A percentile compares a stretch with the other conserved stretches of the same genome.
These are phyloP conservation scores for Helichrysum umbraculigerum DNA, from an alignment of 129 eudicot species.

Conservation along the genomic window DNA sequence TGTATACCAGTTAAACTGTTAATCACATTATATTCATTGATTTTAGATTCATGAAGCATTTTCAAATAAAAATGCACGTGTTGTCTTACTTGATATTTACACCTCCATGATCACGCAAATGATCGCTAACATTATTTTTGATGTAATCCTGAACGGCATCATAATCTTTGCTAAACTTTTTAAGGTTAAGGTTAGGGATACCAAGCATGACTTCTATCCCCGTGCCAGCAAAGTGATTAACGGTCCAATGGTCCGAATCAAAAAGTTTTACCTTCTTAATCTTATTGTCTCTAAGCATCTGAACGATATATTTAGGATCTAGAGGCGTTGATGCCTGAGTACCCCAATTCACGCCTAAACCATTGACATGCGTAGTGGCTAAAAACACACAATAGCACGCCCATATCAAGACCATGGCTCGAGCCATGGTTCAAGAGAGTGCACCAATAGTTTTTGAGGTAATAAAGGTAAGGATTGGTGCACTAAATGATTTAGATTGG, in stretches of 20 bases:
- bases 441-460: constrained; percentile 10
- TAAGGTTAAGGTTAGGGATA: constrained; percentile 43
- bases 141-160: constrained; percentile 43
- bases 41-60: no score
- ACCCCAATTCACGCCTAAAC: constrained; percentile 57
- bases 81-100: constrained; percentile 46
- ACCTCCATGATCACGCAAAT: constrained; percentile 29
- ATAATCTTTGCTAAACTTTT: constrained; percentile 19
- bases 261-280: constrained; percentile 58
- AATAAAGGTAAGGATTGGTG: constrained; percentile 13
- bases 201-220: constrained; percentile 53
- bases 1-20: no score
- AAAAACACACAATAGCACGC: constrained; percentile 25
- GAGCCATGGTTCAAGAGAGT: constrained; percentile 37
- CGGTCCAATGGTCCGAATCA: constrained; percentile 44
- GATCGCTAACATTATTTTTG: constrained; percentile 38
- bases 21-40: no score
- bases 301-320: constrained; percentile 37
- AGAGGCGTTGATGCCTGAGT: constrained; percentile 38
- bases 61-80: no score
- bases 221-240: constrained; percentile 40
- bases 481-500: not conserved
- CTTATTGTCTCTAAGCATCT: constrained; percentile 49
- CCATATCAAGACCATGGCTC: constrained; percentile 49
- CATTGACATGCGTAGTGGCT: not conserved